These are phyloP conservation scores for Pterocarpus macrocarpus DNA, from an alignment of 306 rosid species.

Conservation along the genomic window DNA sequence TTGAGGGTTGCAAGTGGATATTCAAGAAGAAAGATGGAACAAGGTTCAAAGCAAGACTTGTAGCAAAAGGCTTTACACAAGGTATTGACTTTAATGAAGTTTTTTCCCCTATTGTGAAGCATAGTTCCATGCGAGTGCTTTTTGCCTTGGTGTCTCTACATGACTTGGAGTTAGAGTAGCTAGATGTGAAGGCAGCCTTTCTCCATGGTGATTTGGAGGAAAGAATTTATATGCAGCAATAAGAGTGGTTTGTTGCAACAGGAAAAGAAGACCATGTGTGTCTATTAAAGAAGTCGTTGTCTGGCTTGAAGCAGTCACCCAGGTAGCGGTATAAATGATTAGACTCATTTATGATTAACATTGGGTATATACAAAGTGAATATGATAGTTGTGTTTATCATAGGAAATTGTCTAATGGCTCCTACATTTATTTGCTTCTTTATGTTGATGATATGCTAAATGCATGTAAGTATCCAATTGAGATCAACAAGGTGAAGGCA, in stretches of 20 bases:
- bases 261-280: background rate
- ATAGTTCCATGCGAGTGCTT: background rate
- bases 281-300: background rate
- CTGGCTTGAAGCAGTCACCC: background rate
- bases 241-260: background rate
- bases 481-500: no score
- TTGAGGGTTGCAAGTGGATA: background rate
- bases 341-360: background rate
- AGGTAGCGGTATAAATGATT: background rate
- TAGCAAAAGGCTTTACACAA: background rate
- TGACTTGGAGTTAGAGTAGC: no score
- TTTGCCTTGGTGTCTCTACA: background rate
- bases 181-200: no score
- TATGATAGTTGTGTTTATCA: no score
- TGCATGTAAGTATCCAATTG: no score
- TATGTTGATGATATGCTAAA: no score
- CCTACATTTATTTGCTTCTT: no score
- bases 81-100: background rate
- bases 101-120: background rate
- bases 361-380: no score
- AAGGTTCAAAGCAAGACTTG: background rate
- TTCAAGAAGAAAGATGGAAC: slow-evolving; percentile 4
- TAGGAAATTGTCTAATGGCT: no score
- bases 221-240: background rate
- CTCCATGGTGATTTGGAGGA: no score